phyloP scores from a whole-genome alignment of 1,139 yeast genomes.

The Saccharomyces hybrid region DNA sequence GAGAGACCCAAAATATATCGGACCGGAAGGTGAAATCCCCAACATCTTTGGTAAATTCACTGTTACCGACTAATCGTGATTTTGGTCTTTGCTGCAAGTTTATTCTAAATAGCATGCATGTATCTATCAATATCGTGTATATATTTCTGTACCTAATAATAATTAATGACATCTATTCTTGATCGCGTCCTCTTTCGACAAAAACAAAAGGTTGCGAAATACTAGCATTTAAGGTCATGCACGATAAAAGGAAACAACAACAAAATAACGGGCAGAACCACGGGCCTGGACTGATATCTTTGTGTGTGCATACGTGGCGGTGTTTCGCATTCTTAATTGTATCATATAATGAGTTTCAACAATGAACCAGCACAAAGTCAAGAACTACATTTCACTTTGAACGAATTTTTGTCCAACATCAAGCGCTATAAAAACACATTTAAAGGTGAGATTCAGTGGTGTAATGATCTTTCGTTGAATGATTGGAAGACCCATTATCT shows the following conservation, averaged over 20 bases:
- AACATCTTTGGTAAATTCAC: conserved; percentile 24
- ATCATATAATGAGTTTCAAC: not conserved
- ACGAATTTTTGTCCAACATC: conserved; percentile 7
- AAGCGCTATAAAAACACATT: conserved; percentile 22
- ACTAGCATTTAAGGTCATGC: not conserved
- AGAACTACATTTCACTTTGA: conserved; percentile 4
- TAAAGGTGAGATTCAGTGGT: conserved; percentile 30
- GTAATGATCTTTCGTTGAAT: conserved; percentile 13
- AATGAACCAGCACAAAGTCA: not conserved
- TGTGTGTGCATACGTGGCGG: not conserved
- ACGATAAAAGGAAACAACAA: not conserved
- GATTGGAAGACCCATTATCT: conserved; percentile 23
- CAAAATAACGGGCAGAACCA: not conserved
- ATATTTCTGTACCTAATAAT: not conserved
- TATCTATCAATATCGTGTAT: not conserved
- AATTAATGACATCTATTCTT: not conserved
- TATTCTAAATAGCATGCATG: not conserved
- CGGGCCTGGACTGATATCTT: not conserved
- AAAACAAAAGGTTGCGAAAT: not conserved
- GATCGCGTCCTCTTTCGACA: not conserved
- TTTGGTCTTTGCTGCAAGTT: not conserved
- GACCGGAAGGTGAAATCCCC: conserved; percentile 80
- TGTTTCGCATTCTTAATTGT: not conserved
- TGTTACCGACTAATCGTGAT: not conserved
- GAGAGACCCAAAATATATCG: conserved; percentile 77